phyloP scores from a whole-genome alignment of 2,329 filamentous ascomycete genomes.

The Aspergillus pseudoglaucus region DNA sequence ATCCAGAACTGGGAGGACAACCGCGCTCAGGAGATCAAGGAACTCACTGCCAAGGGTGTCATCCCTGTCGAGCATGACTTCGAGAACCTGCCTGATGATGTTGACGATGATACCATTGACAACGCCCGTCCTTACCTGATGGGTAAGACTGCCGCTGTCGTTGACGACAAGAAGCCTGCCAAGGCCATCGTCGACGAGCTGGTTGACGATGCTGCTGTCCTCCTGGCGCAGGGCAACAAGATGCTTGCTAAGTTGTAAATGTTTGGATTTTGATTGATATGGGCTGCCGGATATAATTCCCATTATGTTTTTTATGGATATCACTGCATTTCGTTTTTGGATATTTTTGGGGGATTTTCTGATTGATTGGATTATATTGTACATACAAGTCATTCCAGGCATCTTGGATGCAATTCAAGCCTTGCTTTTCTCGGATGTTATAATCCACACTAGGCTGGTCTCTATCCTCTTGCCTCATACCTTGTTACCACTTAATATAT shows the following conservation, averaged over 20 bases:
- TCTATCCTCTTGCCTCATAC: too few relatives aligned
- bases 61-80: constrained; percentile 94
- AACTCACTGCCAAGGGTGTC: constrained; percentile 78
- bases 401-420: too few relatives aligned
- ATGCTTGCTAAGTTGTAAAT: constrained; percentile 63
- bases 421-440: too few relatives aligned
- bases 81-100: constrained; percentile 67
- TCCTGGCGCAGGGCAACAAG: constrained; percentile 62
- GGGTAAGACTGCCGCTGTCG: constrained; percentile 92
- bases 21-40: constrained; percentile 81
- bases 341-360: too few relatives aligned
- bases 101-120: constrained; percentile 82
- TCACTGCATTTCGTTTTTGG: background rate
- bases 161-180: constrained; percentile 85
- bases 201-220: constrained; percentile 69
- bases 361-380: too few relatives aligned
- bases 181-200: constrained; percentile 94
- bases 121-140: constrained; percentile 87
- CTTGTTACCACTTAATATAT: too few relatives aligned
- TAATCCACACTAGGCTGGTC: too few relatives aligned
- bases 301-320: background rate
- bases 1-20: constrained; percentile 96
- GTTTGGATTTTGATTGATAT: background rate
- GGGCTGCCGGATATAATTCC: background rate
- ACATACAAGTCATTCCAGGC: too few relatives aligned